A percentile compares a stretch with the other conserved stretches of the same genome.
Evolutionary conservation across 164 flowering plant species (phyloP).

Genomic region (Kingdonia uniflora): DNA sequence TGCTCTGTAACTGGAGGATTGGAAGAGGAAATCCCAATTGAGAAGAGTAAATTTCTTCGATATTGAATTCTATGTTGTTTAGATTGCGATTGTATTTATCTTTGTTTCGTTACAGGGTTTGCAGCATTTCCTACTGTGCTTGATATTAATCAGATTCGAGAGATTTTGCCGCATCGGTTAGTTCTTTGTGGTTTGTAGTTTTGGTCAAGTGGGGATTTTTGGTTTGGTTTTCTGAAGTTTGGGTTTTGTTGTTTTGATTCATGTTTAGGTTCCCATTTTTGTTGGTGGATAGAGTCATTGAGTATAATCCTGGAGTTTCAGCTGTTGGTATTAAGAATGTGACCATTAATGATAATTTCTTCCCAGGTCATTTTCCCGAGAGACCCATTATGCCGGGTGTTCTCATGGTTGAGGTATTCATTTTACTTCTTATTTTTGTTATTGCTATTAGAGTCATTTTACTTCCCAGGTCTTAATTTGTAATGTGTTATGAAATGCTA

Average conservation of each 20-base stretch:
- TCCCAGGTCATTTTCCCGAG: constrained; percentile 97
- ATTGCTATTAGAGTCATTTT: no score
- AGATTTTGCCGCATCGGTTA: constrained; percentile 83
- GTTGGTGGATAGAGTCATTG: constrained; percentile 90
- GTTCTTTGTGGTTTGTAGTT: no score
- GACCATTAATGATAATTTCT: constrained; percentile 90
- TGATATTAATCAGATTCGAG: constrained; percentile 78
- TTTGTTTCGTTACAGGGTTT: constrained; percentile 29
- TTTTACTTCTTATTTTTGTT: background rate
- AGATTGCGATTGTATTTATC: background rate
- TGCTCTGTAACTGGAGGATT: constrained; percentile 10
- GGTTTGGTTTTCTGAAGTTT: no score
- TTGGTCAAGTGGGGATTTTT: no score
- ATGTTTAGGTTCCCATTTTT: constrained; percentile 79
- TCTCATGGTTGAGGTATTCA: constrained; percentile 90
- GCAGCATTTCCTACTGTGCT: constrained; percentile 77
- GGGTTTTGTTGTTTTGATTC: background rate
- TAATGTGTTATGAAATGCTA: no score
- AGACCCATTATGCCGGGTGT: constrained; percentile 99
- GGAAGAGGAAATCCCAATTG: constrained; percentile 17
- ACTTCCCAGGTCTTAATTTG: no score
- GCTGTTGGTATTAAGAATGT: constrained; percentile 95
- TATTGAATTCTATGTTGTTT: no score
- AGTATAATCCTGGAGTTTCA: constrained; percentile 82
- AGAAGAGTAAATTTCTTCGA: constrained; percentile 15